A percentile compares a stretch with the other conserved stretches of the same genome.
Conservation (phyloP, 495 filamentous ascomycete genomes). For the Xylaria flabelliformis region DNA sequence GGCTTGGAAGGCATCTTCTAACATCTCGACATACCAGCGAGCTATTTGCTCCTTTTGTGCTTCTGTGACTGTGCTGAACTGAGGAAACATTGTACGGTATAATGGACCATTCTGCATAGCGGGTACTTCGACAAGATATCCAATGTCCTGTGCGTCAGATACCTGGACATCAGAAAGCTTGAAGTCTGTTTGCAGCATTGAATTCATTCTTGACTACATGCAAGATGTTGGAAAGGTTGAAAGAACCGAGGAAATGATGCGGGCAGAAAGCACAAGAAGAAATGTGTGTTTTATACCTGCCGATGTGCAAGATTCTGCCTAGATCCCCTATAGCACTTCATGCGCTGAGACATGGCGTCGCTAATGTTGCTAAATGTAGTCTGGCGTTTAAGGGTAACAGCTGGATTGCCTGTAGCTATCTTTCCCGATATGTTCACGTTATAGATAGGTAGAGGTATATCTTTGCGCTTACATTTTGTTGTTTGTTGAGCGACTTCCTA, state of each 20-base stretch:
- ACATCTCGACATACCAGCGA: conserved; percentile 24
- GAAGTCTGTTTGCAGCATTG: conserved; percentile 20
- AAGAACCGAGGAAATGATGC: no score
- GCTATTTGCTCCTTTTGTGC: no score
- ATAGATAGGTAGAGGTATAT: no score
- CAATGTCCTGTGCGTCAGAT: conserved; percentile 20
- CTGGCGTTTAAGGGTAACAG: no score
- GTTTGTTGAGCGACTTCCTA: no score
- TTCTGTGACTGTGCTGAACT: conserved; percentile 11
- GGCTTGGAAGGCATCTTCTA: conserved; percentile 27
- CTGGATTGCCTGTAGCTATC: no score
- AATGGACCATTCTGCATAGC: conserved; percentile 30
- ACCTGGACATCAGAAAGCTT: conserved; percentile 13
- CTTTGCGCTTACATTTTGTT: no score
- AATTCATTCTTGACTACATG: conserved; percentile 21
- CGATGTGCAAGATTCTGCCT: conserved; percentile 9
- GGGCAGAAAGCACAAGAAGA: no score
- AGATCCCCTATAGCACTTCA: no score
- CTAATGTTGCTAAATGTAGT: no score
- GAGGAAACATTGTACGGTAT: conserved; percentile 30
- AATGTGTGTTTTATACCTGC: background rate
- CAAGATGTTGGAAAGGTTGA: background rate
- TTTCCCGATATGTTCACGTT: no score
- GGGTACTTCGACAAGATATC: conserved; percentile 21
- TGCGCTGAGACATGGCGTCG: no score